Percentiles rank a stretch among this genome's conserved stretches.
These are phyloP conservation scores for Mycena leptocephala DNA, from an alignment of 768 basidiomycete genomes.

Conservation along the genomic window DNA sequence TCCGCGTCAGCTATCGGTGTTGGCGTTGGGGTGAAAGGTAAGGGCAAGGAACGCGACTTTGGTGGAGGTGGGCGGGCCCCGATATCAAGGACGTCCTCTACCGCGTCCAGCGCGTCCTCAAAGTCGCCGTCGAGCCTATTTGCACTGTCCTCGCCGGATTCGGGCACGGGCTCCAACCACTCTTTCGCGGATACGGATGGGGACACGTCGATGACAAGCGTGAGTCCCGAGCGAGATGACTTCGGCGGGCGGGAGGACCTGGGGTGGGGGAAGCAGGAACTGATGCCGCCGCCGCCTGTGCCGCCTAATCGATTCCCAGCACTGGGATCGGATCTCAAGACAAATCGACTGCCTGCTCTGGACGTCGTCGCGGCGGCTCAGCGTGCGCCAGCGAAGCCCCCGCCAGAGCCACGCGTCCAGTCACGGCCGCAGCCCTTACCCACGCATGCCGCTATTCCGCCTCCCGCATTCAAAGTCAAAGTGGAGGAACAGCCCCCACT, in stretches of 20 bases:
- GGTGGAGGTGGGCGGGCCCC: neutral
- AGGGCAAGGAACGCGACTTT: conserved; percentile 21
- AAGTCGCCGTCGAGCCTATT: neutral
- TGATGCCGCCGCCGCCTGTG: conserved; percentile 37
- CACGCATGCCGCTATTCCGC: neutral
- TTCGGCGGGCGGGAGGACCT: neutral
- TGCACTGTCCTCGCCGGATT: neutral
- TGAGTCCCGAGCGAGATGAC: neutral
- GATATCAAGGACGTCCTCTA: neutral
- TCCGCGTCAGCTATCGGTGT: neutral
- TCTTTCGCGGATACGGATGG: conserved; percentile 16
- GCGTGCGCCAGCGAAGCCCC: neutral
- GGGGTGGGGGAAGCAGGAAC: neutral
- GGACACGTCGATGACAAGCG: neutral
- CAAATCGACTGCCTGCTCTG: conserved; percentile 8
- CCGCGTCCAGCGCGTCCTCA: neutral
- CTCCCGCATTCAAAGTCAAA: neutral
- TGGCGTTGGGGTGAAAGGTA: neutral
- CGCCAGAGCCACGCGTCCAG: neutral
- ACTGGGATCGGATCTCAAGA: too few relatives aligned
- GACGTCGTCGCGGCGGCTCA: neutral
- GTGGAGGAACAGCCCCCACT: neutral
- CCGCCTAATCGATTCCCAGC: conserved; percentile 6
- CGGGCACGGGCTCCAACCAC: conserved; percentile 11
- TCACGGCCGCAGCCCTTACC: neutral